A percentile compares a stretch with the other conserved stretches of the same genome.
phyloP scores from a whole-genome alignment of 805 yeast genomes.

The Blastobotrys peoriensis region DNA sequence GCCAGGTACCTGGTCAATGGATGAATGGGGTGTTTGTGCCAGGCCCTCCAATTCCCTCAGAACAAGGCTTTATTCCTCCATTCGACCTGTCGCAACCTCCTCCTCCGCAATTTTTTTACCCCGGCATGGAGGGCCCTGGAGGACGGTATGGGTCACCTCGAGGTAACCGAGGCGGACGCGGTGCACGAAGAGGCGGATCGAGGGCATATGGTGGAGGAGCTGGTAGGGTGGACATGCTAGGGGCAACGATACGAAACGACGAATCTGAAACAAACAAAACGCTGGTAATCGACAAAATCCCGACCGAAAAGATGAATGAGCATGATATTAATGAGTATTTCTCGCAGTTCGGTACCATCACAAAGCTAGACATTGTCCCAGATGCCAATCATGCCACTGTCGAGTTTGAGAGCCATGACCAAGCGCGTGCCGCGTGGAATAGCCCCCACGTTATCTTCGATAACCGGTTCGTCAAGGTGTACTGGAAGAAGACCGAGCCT shows the following conservation, averaged over 20 bases:
- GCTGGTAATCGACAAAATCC: slow-evolving; percentile 40
- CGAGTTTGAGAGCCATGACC: slow-evolving; percentile 33
- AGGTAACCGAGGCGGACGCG: slow-evolving; percentile 15
- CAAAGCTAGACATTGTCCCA: slow-evolving; percentile 26
- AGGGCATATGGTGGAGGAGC: slow-evolving; percentile 4
- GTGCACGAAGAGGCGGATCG: slow-evolving; percentile 10
- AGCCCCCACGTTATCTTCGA: slow-evolving; percentile 41
- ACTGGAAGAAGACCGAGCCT: slow-evolving; percentile 30
- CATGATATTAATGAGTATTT: slow-evolving; percentile 32
- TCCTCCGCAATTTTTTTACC: too few relatives aligned
- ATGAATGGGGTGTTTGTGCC: slow-evolving; percentile 8
- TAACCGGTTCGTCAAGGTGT: slow-evolving; percentile 45
- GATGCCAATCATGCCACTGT: slow-evolving; percentile 33
- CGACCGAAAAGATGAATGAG: slow-evolving; percentile 37
- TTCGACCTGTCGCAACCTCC: slow-evolving; percentile 7
- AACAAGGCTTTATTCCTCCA: slow-evolving; percentile 21
- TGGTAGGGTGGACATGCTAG: slow-evolving; percentile 12
- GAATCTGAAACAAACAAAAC: slow-evolving; percentile 22
- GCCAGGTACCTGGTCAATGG: slow-evolving; percentile 7
- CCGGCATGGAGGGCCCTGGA: neutral
- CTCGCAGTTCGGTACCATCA: slow-evolving; percentile 37
- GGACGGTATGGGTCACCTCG: slow-evolving; percentile 1
- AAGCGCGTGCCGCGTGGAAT: slow-evolving; percentile 40
- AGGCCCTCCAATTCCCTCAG: slow-evolving; percentile 16
- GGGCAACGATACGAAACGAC: slow-evolving; percentile 20